phyloP scores from a whole-genome alignment of 2,329 filamentous ascomycete genomes.

The Leptographium galeiforme region DNA sequence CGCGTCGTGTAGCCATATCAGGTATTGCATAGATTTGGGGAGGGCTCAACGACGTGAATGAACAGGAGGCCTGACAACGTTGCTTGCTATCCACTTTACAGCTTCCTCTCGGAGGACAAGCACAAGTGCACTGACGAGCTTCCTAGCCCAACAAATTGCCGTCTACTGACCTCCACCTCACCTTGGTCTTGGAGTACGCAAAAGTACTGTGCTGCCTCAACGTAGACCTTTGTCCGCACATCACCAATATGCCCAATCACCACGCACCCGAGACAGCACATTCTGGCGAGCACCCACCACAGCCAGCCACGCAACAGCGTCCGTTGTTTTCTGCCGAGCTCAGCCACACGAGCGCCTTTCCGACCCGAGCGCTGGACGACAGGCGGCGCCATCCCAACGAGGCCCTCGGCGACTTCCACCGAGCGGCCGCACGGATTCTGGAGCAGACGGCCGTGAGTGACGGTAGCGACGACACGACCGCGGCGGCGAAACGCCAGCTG shows the following conservation, averaged over 20 bases:
- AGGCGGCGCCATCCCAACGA: conserved; percentile 4
- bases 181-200: too few relatives aligned
- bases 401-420: conserved; percentile 9
- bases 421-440: conserved; percentile 1
- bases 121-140: too few relatives aligned
- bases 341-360: conserved; percentile 13
- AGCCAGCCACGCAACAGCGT: too few relatives aligned
- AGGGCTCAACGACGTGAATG: too few relatives aligned
- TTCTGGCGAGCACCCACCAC: neutral
- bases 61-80: too few relatives aligned
- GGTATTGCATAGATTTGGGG: neutral
- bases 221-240: neutral
- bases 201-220: too few relatives aligned
- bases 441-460: neutral
- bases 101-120: too few relatives aligned
- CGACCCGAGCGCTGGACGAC: conserved; percentile 14
- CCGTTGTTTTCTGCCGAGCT: conserved; percentile 14
- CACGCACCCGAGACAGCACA: neutral
- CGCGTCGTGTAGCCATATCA: neutral
- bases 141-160: too few relatives aligned
- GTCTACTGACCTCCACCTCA: too few relatives aligned
- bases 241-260: neutral
- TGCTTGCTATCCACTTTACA: too few relatives aligned
- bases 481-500: neutral
- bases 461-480: neutral